Conservation (phyloP, 768 basidiomycete species). For the Tulasnella sp. region DNA sequence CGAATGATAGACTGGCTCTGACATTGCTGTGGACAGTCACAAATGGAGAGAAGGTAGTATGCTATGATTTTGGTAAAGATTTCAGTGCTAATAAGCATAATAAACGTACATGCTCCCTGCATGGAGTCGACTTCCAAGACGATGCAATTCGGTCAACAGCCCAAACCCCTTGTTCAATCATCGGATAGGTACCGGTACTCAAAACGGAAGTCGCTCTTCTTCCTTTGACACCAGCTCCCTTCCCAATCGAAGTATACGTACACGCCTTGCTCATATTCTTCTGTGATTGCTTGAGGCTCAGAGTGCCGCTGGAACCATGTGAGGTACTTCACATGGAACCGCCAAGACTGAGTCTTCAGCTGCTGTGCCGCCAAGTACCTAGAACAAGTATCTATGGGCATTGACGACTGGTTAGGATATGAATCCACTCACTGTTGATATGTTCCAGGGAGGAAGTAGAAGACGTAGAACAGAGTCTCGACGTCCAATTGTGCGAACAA, state of each 20-base stretch:
- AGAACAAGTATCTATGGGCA: background rate
- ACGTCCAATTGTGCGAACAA: constrained; percentile 89
- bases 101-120: too few relatives aligned
- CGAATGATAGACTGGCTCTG: too few relatives aligned
- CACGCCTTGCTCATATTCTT: constrained; percentile 98
- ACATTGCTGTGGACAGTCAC: too few relatives aligned
- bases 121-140: too few relatives aligned
- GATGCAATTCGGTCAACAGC: background rate
- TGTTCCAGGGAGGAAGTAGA: constrained; percentile 94
- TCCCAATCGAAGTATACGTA: constrained; percentile 99
- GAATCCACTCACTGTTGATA: constrained; percentile 96
- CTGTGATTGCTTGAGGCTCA: constrained; percentile 96
- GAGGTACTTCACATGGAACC: constrained; percentile 97
- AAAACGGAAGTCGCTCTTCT: constrained; percentile 96
- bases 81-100: too few relatives aligned
- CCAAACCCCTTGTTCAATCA: constrained; percentile 48
- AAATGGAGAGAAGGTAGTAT: too few relatives aligned
- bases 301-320: constrained; percentile 99
- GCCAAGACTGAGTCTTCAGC: constrained; percentile 94
- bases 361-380: constrained; percentile 95
- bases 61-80: too few relatives aligned
- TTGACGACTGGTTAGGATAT: too few relatives aligned
- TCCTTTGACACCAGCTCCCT: constrained; percentile 95
- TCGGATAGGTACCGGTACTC: constrained; percentile 93
- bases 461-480: constrained; percentile 96